Evolutionary conservation across 805 yeast genomes (phyloP).

Genomic region (Maudiozyma saulgeensis): DNA sequence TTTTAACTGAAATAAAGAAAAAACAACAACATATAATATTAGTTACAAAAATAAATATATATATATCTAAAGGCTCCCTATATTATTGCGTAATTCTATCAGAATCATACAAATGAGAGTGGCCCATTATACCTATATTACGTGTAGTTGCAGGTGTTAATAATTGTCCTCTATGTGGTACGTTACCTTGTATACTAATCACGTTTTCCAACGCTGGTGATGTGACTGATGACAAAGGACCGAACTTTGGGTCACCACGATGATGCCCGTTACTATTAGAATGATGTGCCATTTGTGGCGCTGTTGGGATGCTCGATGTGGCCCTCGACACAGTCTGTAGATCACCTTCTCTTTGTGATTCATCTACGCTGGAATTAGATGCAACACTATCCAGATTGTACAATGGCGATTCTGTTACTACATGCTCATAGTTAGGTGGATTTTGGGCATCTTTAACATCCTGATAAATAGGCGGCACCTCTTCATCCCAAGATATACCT

Average conservation of each 20-base stretch:
- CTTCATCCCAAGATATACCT: constrained; percentile 98
- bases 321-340: background rate
- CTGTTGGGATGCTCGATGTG: constrained; percentile 10
- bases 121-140: constrained; percentile 15
- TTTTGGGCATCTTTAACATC: constrained; percentile 64
- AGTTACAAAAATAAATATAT: background rate
- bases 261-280: background rate
- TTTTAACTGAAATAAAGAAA: background rate
- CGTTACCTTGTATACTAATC: constrained; percentile 26
- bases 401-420: background rate
- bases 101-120: constrained; percentile 23
- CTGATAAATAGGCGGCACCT: constrained; percentile 93
- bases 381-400: background rate
- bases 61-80: background rate
- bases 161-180: constrained; percentile 15
- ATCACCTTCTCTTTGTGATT: background rate
- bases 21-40: background rate
- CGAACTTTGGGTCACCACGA: background rate
- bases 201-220: constrained; percentile 22
- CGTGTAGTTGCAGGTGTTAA: constrained; percentile 28
- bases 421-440: constrained; percentile 69
- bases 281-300: constrained; percentile 24
- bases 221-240: constrained; percentile 11
- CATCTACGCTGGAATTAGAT: constrained; percentile 1
- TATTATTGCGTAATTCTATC: constrained; percentile 27